These are phyloP conservation scores for Kwoniella pini DNA, from an alignment of 768 basidiomycete species.

Conservation along the genomic window DNA sequence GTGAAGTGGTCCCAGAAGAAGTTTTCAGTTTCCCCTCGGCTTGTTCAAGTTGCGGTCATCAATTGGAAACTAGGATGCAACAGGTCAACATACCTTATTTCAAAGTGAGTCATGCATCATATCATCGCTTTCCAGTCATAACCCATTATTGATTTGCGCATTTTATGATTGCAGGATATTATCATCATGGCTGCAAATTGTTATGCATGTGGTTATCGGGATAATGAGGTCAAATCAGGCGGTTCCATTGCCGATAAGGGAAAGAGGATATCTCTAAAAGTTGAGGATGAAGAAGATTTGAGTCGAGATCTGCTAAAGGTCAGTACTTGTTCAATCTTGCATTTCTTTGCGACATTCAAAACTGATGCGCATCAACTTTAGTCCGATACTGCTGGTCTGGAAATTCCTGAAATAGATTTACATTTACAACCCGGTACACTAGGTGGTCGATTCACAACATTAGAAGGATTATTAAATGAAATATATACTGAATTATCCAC, in stretches of 20 bases:
- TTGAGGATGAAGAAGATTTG: slow-evolving; percentile 88
- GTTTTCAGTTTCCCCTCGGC: slow-evolving; percentile 81
- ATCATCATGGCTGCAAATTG: slow-evolving; percentile 99
- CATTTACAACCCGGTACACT: slow-evolving; percentile 88
- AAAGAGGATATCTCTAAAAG: slow-evolving; percentile 81
- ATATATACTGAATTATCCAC: slow-evolving; percentile 91
- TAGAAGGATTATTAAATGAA: slow-evolving; percentile 92
- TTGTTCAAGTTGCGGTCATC: slow-evolving; percentile 85
- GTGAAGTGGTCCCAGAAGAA: slow-evolving; percentile 67
- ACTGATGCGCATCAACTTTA: slow-evolving; percentile 51
- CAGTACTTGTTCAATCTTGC: slow-evolving; percentile 17
- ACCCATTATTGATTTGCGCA: neutral
- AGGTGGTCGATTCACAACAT: slow-evolving; percentile 94
- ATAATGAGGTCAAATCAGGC: slow-evolving; percentile 97
- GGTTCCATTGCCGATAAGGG: slow-evolving; percentile 83
- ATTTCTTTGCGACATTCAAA: too few relatives aligned
- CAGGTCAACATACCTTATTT: slow-evolving; percentile 96
- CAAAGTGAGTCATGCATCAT: slow-evolving; percentile 64
- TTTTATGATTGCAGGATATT: slow-evolving; percentile 68
- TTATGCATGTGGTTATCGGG: slow-evolving; percentile 89
- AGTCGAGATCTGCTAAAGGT: slow-evolving; percentile 93
- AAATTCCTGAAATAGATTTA: slow-evolving; percentile 92
- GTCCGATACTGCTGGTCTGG: slow-evolving; percentile 90
- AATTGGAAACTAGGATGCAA: slow-evolving; percentile 88
- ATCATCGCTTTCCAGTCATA: neutral